A percentile compares a stretch with the other conserved stretches of the same genome.
phyloP scores from a whole-genome alignment of 78 protist genomes.

The Creolimax fragrantissima region DNA sequence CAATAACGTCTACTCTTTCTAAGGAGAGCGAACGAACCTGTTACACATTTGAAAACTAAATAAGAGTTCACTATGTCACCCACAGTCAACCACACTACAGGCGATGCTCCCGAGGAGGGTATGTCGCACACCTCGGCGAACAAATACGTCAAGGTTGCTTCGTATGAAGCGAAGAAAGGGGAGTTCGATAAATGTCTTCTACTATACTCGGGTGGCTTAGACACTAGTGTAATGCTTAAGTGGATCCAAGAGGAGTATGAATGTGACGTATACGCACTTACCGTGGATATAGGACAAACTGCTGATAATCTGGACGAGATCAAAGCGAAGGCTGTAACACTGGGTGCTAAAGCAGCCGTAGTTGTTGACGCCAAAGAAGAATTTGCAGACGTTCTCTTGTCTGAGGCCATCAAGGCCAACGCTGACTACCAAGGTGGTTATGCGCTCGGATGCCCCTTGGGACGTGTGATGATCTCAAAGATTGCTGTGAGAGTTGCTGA shows the following conservation, averaged over 20 bases:
- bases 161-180: slow-evolving; percentile 30
- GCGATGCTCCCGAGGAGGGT: background rate
- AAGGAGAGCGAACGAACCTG: background rate
- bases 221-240: slow-evolving; percentile 41
- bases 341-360: slow-evolving; percentile 32
- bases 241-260: slow-evolving; percentile 52
- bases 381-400: slow-evolving; percentile 42
- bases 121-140: background rate
- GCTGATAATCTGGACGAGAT: slow-evolving; percentile 19
- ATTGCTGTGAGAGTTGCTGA: slow-evolving; percentile 48
- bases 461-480: slow-evolving; percentile 48
- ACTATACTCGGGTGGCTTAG: slow-evolving; percentile 55
- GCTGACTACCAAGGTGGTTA: slow-evolving; percentile 62
- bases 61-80: background rate
- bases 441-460: slow-evolving; percentile 54
- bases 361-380: slow-evolving; percentile 41
- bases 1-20: background rate
- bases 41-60: too few species aligned
- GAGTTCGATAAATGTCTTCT: slow-evolving; percentile 6
- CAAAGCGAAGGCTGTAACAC: slow-evolving; percentile 14
- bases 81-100: background rate
- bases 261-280: slow-evolving; percentile 29
- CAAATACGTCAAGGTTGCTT: slow-evolving; percentile 30
- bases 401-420: slow-evolving; percentile 39
- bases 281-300: slow-evolving; percentile 35